Conservation (phyloP, 768 basidiomycete species). For the Coprinopsis marcescibilis region DNA sequence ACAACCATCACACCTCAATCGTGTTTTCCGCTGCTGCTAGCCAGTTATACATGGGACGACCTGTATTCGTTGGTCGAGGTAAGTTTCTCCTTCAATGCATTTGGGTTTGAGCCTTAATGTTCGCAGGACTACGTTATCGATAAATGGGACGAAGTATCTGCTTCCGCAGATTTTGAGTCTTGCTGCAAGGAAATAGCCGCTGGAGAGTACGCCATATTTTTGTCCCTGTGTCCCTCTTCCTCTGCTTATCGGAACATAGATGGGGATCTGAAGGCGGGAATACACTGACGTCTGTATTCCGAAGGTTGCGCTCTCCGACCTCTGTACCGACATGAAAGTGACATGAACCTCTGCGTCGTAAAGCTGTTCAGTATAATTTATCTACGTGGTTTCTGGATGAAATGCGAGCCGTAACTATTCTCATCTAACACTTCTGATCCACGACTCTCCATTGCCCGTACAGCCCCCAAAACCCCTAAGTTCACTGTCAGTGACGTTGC, state of each 20-base stretch:
- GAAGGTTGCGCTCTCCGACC: constrained; percentile 57
- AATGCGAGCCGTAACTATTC: too few species aligned
- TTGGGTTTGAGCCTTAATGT: constrained; percentile 1
- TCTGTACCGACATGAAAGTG: constrained; percentile 12
- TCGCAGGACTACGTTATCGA: constrained; percentile 66
- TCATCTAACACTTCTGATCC: constrained; percentile 20
- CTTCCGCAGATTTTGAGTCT: constrained; percentile 57
- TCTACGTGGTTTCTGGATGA: too few species aligned
- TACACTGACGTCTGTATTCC: constrained; percentile 60
- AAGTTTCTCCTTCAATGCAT: constrained; percentile 16
- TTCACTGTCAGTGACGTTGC: too few species aligned
- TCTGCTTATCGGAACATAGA: constrained; percentile 26
- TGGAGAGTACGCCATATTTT: constrained; percentile 52
- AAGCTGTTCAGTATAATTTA: too few species aligned
- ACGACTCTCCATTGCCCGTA: constrained; percentile 29
- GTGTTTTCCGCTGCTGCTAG: constrained; percentile 64
- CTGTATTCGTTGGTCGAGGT: constrained; percentile 58
- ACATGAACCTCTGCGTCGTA: too few species aligned
- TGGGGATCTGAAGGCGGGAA: constrained; percentile 71
- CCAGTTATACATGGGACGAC: constrained; percentile 64
- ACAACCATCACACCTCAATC: constrained; percentile 58
- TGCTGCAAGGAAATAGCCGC: constrained; percentile 68
- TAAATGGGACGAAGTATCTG: constrained; percentile 68
- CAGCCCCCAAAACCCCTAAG: constrained; percentile 28
- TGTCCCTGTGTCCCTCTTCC: not conserved